Base-by-base conservation (phyloP, 192 early-diverging fungal species). In the Chytriomyces hyalinus region DNA sequence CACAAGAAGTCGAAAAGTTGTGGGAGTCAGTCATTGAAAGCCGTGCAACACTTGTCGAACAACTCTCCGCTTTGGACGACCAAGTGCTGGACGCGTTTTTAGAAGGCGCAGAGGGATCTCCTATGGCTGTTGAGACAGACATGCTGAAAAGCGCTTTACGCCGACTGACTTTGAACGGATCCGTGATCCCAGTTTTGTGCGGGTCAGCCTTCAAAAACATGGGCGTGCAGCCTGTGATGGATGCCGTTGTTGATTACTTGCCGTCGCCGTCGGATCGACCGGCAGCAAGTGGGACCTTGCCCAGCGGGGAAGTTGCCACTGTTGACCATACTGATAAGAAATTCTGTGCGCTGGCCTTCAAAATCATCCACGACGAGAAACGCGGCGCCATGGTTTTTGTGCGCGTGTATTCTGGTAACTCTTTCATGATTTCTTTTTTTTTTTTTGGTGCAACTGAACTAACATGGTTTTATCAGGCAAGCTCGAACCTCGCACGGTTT, bases 351-450 rank as follows among this genome's bases (percentile, higher is more conserved):
- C 83, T 98, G 65, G 97, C 97, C 0, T 98, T 98, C 87, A 98
- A 98, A 73, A 94, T 98, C 0, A 84, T 92, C 0, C 91, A 94
- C 59, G 94, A 97, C 78, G 80, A 89, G 10, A 86, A 91, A 65
- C 89, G 95, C n/a, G 97, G 96, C 3, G 89, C 93, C 15, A 85
- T 97, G 85, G 93, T 96, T 8, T 98, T 92, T 85, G 93, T 98
- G 26, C 86, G 96, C 0, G 93, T 97, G 4, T 98, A 97, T 75
- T 89, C 93, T 1, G 96, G 92, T 43, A 82, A 72, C 45, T 36
- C 36, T 15, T 75, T 8, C 20, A 49, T 0, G 65, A 11, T 46
- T 65, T 63, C n/a, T n/a, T 65, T 79, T 62, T 45, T 46, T n/a
- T n/a, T 10, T 78, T 9, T 20, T 61, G 66, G 6, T 36, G 36